Evolutionary conservation across 1,284 basidiomycete species (phyloP), one percentile per base, ranked within the genome.

Genomic region (Fomitopsis palustris): DNA sequence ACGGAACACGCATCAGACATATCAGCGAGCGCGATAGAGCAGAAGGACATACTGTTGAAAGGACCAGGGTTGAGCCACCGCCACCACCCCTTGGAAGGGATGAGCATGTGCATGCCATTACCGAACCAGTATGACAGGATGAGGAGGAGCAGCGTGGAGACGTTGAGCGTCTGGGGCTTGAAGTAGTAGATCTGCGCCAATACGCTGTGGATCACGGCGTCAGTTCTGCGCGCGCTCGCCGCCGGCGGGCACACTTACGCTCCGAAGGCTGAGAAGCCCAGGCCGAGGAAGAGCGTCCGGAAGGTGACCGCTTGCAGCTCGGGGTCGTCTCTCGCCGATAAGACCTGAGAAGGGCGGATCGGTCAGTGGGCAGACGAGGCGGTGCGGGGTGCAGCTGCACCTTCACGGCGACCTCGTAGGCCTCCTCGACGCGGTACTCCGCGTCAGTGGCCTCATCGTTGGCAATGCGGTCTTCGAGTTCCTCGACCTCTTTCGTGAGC

Each of bases 51-150:
- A 73, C 71, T 78, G 67, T 76, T 77, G 69, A 80, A 80, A 4
- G 77, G 76, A 1, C 78, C 78, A 2, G 78, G 77, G 59, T 79
- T 79, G 58, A 81, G 65, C 57, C 66, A 77, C 14, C 69, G 62
- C 67, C 75, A 77, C 52, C 69, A 55, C 12, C 76, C 77, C n/a
- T 59, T 61, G 5, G 65, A 65, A 1, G 76, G 75, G 8, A 77
- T 64, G 25, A 66, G 57, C 27, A 65, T 66, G 42, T 70, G 69
- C 73, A 75, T 71, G 25, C 56, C 66, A 58, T 73, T 72, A 5
- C 76, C 74, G 43, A 76, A 68, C 69, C 75, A 73, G 61, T 74
- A 77, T 17, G 73, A 72, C 60, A 77, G 62, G 56, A 75, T 66
- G 31, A 75, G 68, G 47, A 76, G 65, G 67, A 76, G 75, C 16